Evolutionary conservation across 345 rosid genomes (phyloP), one percentile per base, ranked within the genome.

Genomic region (Geranium brycei): DNA sequence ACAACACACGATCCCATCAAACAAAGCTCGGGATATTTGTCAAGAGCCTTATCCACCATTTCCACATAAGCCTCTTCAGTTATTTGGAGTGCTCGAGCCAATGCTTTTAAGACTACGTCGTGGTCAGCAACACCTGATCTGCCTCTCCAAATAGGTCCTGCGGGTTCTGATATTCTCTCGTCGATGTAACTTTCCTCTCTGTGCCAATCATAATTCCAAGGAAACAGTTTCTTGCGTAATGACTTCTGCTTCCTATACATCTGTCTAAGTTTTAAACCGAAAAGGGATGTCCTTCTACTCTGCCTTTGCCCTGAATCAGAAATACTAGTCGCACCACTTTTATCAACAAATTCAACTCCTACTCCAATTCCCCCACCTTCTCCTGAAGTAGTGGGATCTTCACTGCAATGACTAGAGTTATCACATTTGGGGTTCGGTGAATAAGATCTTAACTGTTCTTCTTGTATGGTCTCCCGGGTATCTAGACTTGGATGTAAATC

Each of bases 151-250:
- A 85, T 85, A 38, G 92, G 88, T 69, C 84, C 85, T 0, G 84
- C 72, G 57, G 83, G 77, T 72, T 87, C 90, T 51, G 71, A 74
- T 63, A 80, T 72, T 75, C 83, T 80, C 77, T 91, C 92, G 35
- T 84, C 91, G 56, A 71, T 68, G 70, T 73, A 80, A 68, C 67
- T 71, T 65, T 85, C 91, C 81, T 91, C 95, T 73, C 95, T 84
- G 62, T 91, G 91, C 98, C 98, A 91, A 78, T 91, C 98, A 72
- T 81, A 91, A 72, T 83, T 91, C 98, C 96, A 91, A 60, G 98
- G 98, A 77, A 91, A 89, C 75, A 89, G 83, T 59, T 91, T 89
- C 76, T 87, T 91, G 58, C 91, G 87, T 63, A 91, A 78, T 55
- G 91, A 87, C 80, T 91, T 89, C 75, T 89, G 96, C 70, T 87